Evolutionary conservation across 1,139 yeast genomes (phyloP).

Genomic region (Kodamaea arcana): DNA sequence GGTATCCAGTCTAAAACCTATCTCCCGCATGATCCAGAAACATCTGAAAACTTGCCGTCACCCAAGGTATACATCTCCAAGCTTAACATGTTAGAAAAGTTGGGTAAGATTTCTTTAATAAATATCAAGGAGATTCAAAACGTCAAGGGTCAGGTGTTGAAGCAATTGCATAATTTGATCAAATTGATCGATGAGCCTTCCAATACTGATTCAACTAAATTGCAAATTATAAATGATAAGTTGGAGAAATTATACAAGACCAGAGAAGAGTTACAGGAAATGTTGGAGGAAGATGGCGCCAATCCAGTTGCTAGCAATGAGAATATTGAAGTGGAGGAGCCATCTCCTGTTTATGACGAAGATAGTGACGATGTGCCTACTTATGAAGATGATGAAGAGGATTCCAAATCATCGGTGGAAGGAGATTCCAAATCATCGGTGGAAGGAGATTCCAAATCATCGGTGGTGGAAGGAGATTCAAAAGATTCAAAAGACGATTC

Average conservation of each 20-base stretch:
- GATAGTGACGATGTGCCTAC: conserved; percentile 10
- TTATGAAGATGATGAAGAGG: conserved; percentile 19
- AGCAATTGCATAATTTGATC: conserved; percentile 41
- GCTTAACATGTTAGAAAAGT: conserved; percentile 40
- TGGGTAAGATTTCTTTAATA: conserved; percentile 33
- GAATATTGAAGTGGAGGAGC: conserved; percentile 14
- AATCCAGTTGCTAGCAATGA: conserved; percentile 7
- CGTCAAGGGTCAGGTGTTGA: conserved; percentile 36
- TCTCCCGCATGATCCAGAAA: conserved; percentile 37
- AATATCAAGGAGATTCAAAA: conserved; percentile 37
- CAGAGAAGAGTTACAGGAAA: conserved; percentile 41
- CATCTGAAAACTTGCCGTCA: conserved; percentile 47
- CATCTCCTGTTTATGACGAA: conserved; percentile 16
- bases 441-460: not conserved
- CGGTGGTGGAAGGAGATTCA: not conserved
- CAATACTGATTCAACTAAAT: conserved; percentile 42
- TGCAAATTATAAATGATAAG: conserved; percentile 39
- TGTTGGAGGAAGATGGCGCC: conserved; percentile 28
- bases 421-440: conserved; percentile 2
- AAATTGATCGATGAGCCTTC: conserved; percentile 39
- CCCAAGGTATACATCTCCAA: conserved; percentile 48
- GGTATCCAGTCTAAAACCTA: conserved; percentile 42
- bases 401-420: conserved; percentile 13
- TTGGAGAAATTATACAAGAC: conserved; percentile 34
- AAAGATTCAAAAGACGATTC: not conserved